phyloP scores from a whole-genome alignment of 352 stramenopile genomes.

The Achlya hypogyna region DNA sequence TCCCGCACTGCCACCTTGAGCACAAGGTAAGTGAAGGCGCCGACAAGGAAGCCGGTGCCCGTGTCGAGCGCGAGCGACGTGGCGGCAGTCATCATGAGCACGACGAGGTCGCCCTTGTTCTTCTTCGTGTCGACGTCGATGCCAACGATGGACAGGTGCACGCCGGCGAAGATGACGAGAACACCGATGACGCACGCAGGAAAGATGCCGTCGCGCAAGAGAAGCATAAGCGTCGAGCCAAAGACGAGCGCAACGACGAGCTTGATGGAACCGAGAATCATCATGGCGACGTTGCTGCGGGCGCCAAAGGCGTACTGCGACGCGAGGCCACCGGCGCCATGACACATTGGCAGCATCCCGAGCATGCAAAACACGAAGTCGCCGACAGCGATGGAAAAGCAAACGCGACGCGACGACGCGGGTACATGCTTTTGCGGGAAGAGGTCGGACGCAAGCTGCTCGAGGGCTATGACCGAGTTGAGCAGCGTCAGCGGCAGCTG shows the following conservation, averaged over 20 bases:
- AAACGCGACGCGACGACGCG: slow-evolving; percentile 50
- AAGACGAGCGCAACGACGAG: slow-evolving; percentile 86
- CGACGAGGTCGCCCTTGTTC: slow-evolving; percentile 26
- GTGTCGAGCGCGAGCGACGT: slow-evolving; percentile 45
- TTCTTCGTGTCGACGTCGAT: slow-evolving; percentile 40
- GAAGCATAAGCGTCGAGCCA: slow-evolving; percentile 51
- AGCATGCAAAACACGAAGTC: slow-evolving; percentile 86
- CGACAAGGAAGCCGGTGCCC: slow-evolving; percentile 45
- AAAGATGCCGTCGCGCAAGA: slow-evolving; percentile 51
- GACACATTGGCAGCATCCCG: slow-evolving; percentile 88
- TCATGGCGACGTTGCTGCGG: slow-evolving; percentile 81
- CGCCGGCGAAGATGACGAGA: slow-evolving; percentile 46
- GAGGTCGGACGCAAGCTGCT: slow-evolving; percentile 77
- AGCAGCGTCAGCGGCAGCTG: slow-evolving; percentile 88
- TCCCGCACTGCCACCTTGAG: slow-evolving; percentile 20
- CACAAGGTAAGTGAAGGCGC: slow-evolving; percentile 29
- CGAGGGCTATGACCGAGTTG: slow-evolving; percentile 89
- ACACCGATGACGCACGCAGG: slow-evolving; percentile 43
- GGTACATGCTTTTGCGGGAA: slow-evolving; percentile 75
- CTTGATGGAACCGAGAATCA: slow-evolving; percentile 85
- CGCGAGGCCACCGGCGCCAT: slow-evolving; percentile 87
- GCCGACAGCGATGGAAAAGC: slow-evolving; percentile 52
- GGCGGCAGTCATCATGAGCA: slow-evolving; percentile 35
- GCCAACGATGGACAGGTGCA: slow-evolving; percentile 40
- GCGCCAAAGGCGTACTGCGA: slow-evolving; percentile 90